Percentiles rank a stretch among this genome's conserved stretches.
These are phyloP conservation scores for Zasmidium citrigriseum DNA, from an alignment of 2,329 filamentous ascomycete genomes.

Conservation along the genomic window DNA sequence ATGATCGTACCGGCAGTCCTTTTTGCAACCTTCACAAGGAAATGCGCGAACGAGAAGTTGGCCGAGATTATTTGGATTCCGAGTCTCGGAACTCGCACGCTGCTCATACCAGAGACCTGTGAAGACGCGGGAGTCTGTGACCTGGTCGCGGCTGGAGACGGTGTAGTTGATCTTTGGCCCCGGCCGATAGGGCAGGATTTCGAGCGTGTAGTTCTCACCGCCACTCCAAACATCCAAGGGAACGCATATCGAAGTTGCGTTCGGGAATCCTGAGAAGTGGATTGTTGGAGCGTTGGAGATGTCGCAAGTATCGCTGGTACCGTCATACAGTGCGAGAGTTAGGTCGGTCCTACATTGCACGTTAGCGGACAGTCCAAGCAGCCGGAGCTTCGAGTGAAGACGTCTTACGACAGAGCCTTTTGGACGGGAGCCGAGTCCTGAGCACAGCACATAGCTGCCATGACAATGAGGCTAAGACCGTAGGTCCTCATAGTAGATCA, in stretches of 20 bases:
- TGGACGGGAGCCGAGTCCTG: too few relatives aligned
- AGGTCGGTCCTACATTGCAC: too few relatives aligned
- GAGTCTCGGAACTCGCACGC: neutral
- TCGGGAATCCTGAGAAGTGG: neutral
- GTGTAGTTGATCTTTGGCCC: too few relatives aligned
- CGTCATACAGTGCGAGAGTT: neutral
- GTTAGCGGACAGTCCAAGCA: too few relatives aligned
- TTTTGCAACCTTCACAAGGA: neutral
- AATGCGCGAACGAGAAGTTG: neutral
- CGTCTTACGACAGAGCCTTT: too few relatives aligned
- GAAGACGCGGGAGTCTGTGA: neutral
- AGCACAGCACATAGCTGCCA: too few relatives aligned
- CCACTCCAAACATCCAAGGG: neutral
- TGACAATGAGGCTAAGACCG: too few relatives aligned
- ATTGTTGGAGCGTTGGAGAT: neutral
- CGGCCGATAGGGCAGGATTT: neutral
- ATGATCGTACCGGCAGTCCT: too few relatives aligned
- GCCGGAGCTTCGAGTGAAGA: too few relatives aligned
- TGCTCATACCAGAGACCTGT: neutral
- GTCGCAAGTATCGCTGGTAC: neutral
- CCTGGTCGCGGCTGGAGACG: neutral
- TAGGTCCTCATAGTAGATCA: too few relatives aligned
- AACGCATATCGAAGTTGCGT: neutral
- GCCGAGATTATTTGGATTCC: neutral
- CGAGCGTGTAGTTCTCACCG: neutral